A percentile compares a stretch with the other conserved stretches of the same genome.
These are phyloP conservation scores for Candida nonsorbophila DNA, from an alignment of 805 yeast genomes.

Conservation along the genomic window DNA sequence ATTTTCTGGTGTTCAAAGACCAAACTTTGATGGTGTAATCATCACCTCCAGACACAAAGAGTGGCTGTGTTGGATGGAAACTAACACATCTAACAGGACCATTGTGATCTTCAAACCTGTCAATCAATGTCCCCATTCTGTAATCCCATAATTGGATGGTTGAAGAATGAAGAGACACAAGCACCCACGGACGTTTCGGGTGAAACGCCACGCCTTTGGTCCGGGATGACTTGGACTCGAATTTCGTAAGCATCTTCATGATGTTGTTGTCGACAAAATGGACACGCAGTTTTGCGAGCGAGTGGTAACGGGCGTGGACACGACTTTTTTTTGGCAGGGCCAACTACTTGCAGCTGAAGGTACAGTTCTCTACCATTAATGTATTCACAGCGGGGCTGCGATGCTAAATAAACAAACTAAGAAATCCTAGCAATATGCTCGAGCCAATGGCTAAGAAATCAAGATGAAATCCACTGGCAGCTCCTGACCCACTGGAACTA, in stretches of 20 bases:
- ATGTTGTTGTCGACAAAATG: too few species aligned
- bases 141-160: constrained; percentile 99
- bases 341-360: constrained; percentile 3
- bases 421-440: too few species aligned
- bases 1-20: constrained; percentile 88
- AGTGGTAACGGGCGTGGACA: background rate
- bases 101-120: constrained; percentile 95
- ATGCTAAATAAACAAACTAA: too few species aligned
- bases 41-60: constrained; percentile 96
- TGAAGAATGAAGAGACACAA: constrained; percentile 93
- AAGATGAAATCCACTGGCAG: too few species aligned
- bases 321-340: background rate
- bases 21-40: constrained; percentile 94
- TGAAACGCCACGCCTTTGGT: constrained; percentile 98
- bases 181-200: constrained; percentile 92
- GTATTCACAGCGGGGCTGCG: too few species aligned
- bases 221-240: constrained; percentile 95
- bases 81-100: constrained; percentile 96
- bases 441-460: too few species aligned
- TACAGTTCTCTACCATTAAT: too few species aligned
- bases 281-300: constrained; percentile 1
- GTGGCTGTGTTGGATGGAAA: constrained; percentile 97
- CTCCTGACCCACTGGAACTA: too few species aligned
- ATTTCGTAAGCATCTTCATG: constrained; percentile 77
- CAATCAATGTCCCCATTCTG: constrained; percentile 96